phyloP scores from a whole-genome alignment of 306 rosid species.

The Calophaca sinica region DNA sequence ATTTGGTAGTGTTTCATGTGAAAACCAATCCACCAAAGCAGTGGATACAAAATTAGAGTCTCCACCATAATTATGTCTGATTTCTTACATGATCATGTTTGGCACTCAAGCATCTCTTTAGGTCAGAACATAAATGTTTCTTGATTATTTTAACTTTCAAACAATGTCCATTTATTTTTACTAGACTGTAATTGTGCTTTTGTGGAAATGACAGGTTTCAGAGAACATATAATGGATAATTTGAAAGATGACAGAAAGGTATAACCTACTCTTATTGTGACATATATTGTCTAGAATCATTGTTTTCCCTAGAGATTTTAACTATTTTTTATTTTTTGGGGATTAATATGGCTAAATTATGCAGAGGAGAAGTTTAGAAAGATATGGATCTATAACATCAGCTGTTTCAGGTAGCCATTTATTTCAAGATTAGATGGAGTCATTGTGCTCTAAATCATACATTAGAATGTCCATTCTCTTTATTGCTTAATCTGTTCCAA shows the following conservation, averaged over 20 bases:
- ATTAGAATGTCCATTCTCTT: conserved; percentile 9
- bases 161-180: background rate
- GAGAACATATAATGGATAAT: conserved; percentile 85
- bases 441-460: conserved; percentile 25
- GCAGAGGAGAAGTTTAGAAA: conserved; percentile 71
- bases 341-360: conserved; percentile 42
- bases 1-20: conserved; percentile 13
- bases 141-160: conserved; percentile 31
- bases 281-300: conserved; percentile 27
- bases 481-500: conserved; percentile 14
- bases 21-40: conserved; percentile 23
- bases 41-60: conserved; percentile 8
- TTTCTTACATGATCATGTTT: background rate
- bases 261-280: conserved; percentile 29
- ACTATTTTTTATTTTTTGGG: conserved; percentile 14
- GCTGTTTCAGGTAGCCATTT: conserved; percentile 70
- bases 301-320: conserved; percentile 31
- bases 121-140: background rate
- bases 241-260: conserved; percentile 88
- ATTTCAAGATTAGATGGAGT: conserved; percentile 7
- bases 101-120: conserved; percentile 1
- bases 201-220: conserved; percentile 71
- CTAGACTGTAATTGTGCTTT: conserved; percentile 35
- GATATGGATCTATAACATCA: conserved; percentile 87
- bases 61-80: background rate